These are phyloP conservation scores for Trifolium pratense DNA, from an alignment of 306 rosid species.

Conservation along the genomic window DNA sequence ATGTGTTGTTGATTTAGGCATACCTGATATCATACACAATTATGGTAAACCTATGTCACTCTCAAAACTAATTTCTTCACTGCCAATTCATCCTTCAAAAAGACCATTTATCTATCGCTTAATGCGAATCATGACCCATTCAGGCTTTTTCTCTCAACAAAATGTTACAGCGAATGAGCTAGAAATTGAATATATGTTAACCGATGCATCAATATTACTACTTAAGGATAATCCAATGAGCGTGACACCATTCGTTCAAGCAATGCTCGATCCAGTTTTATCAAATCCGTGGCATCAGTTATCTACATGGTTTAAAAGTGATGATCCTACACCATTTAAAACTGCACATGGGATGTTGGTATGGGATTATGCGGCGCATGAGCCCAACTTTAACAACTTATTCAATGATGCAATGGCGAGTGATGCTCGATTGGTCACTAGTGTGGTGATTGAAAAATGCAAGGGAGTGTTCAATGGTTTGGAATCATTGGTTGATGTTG, in stretches of 20 bases:
- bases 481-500: constrained; percentile 58
- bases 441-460: constrained; percentile 34
- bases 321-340: neutral
- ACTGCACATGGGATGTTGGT: neutral
- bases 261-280: neutral
- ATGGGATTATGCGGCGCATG: neutral
- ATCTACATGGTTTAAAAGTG: neutral
- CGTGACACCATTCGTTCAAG: neutral
- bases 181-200: neutral
- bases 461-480: constrained; percentile 47
- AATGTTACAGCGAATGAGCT: neutral
- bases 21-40: constrained; percentile 43
- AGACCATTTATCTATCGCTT: neutral
- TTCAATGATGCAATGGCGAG: constrained; percentile 13
- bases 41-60: constrained; percentile 33
- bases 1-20: constrained; percentile 34
- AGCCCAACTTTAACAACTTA: neutral
- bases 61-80: constrained; percentile 36
- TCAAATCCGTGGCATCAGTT: neutral
- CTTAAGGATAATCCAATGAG: constrained; percentile 3
- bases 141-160: neutral
- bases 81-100: constrained; percentile 37
- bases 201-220: neutral
- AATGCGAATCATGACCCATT: constrained; percentile 7
- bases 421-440: neutral